phyloP scores from a whole-genome alignment of 169 alveolate genomes.

The Neospora caninum region DNA sequence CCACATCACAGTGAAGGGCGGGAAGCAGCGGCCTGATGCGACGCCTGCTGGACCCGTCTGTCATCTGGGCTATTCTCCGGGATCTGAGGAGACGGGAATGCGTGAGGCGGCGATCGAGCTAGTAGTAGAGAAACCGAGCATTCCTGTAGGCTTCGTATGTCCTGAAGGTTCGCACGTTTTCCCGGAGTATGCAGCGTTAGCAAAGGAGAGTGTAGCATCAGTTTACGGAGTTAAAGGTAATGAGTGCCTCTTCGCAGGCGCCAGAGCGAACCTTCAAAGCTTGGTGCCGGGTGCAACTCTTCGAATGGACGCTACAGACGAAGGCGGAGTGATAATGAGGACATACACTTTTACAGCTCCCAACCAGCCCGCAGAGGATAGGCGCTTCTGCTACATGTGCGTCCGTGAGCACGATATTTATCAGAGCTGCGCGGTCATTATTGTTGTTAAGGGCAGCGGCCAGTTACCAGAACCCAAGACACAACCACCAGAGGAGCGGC shows the following conservation, averaged over 20 bases:
- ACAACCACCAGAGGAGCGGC: neutral
- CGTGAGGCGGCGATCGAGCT: constrained; percentile 22
- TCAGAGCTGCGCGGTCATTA: constrained; percentile 17
- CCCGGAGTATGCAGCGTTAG: neutral
- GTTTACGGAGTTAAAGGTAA: neutral
- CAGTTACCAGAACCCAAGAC: neutral
- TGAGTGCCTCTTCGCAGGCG: neutral
- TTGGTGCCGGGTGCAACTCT: neutral
- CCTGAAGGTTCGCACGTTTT: neutral
- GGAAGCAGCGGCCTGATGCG: neutral
- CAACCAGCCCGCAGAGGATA: neutral
- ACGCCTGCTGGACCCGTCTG: neutral
- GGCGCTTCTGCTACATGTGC: constrained; percentile 11
- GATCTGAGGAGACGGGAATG: neutral
- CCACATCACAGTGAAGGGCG: neutral
- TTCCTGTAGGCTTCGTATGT: neutral
- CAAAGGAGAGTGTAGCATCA: neutral
- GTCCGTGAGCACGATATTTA: neutral
- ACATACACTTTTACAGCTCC: neutral
- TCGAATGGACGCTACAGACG: neutral
- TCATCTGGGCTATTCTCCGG: neutral
- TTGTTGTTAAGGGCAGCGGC: neutral
- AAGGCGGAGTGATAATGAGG: neutral
- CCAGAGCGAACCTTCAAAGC: neutral
- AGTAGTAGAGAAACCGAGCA: neutral